Evolutionary conservation across 371 early-diverging fungal genomes (phyloP).

Genomic region (Mycotypha africana): DNA sequence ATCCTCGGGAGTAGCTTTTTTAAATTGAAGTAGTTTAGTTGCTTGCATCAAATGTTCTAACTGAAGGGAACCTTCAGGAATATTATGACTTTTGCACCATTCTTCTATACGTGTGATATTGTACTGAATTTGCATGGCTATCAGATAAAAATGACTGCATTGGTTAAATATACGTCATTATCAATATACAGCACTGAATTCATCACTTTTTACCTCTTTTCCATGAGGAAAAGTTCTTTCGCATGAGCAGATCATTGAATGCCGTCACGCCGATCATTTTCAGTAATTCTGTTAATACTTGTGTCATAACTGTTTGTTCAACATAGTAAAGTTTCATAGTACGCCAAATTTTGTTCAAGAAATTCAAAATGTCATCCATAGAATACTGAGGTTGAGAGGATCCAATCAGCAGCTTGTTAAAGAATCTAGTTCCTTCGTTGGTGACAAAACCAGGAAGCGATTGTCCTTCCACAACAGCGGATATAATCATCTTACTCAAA

Average conservation of each 20-base stretch:
- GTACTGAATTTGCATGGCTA: slow-evolving; percentile 95
- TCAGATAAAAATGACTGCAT: slow-evolving; percentile 31
- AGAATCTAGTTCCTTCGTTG: slow-evolving; percentile 81
- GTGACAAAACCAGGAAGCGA: slow-evolving; percentile 87
- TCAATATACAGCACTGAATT: too few relatives aligned
- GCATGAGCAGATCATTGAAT: slow-evolving; percentile 94
- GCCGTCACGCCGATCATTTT: slow-evolving; percentile 87
- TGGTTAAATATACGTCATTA: too few relatives aligned
- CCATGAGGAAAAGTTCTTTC: slow-evolving; percentile 85
- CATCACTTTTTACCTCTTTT: slow-evolving; percentile 82
- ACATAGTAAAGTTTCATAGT: slow-evolving; percentile 93
- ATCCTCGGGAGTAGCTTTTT: slow-evolving; percentile 87
- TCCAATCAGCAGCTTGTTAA: slow-evolving; percentile 70
- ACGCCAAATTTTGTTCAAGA: slow-evolving; percentile 87
- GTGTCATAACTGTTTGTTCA: slow-evolving; percentile 74
- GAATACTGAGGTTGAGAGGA: slow-evolving; percentile 70
- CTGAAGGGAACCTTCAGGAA: slow-evolving; percentile 89
- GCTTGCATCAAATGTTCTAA: slow-evolving; percentile 91
- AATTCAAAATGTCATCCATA: slow-evolving; percentile 89
- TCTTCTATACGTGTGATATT: slow-evolving; percentile 94
- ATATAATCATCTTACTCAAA: slow-evolving; percentile 85
- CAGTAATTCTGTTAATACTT: slow-evolving; percentile 85
- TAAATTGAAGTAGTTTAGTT: slow-evolving; percentile 90
- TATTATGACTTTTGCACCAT: slow-evolving; percentile 93
- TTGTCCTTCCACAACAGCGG: slow-evolving; percentile 92